Base-by-base conservation (phyloP, 2,329 filamentous ascomycete genomes). In the Xylaria sp. region DNA sequence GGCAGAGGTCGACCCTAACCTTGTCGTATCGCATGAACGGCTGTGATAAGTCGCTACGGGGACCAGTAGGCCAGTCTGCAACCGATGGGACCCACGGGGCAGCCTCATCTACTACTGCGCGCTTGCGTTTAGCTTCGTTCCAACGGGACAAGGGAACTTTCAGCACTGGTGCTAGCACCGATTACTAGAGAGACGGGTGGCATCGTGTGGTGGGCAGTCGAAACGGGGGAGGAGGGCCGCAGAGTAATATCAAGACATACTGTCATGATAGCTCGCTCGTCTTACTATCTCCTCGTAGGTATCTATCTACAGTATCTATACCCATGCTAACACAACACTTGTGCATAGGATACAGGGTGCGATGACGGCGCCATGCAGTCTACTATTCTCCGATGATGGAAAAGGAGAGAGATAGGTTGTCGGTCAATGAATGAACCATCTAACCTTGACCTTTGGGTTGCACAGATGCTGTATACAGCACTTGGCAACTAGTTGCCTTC, bases 71-170 rank as follows among this genome's bases (percentile, higher is more conserved):
- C 18, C 18, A 46, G 46, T 25, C 18, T 10, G 52, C 41, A 50
- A 51, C 59, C 54, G 59, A 63, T 63, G 60, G 50, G 48, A 32
- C 48, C 39, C 61, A 46, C 7, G 54, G 54, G 28, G 10, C 8
- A 68, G 55, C 48, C 55, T 57, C 50, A 61, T 39, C 32, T 25
- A 39, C 13, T 41, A 44, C 48, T 54, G 37, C 51, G 7, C 32
- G 25, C 51, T 55, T 56, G 20, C 12, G 50, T 50, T 57, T 68
- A 68, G 65, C 65, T 64, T 64, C 60, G 32, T 50, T 68, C 60
- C 65, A 68, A 68, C 65, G 65, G 55, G 60, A 64, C 60, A 68
- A 68, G 28, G 65, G 60, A 68, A 64, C 60, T 64, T 60, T 56
- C 15, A 58, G 20, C n/a, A 18, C 46, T 54, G 54, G 59, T 54